These are phyloP conservation scores for Coleophoma cylindrospora DNA, from an alignment of 2,329 filamentous ascomycete species.

Conservation along the genomic window DNA sequence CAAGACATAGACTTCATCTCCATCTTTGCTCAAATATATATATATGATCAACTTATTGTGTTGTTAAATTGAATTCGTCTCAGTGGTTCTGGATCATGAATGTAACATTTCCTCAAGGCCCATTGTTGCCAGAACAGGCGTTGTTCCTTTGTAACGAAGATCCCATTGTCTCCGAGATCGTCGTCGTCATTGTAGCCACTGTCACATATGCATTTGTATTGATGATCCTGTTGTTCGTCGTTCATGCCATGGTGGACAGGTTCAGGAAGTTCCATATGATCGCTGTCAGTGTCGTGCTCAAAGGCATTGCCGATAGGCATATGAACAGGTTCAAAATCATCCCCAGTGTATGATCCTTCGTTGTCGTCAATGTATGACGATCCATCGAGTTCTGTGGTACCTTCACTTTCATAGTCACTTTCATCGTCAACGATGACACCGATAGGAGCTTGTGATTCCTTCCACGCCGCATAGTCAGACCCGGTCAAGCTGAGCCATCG, in stretches of 20 bases:
- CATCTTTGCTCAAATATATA: too few relatives aligned
- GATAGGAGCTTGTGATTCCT: constrained; percentile 44
- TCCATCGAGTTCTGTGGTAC: not conserved
- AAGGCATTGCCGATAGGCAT: not conserved
- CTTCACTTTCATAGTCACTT: constrained; percentile 20
- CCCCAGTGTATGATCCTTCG: too few relatives aligned
- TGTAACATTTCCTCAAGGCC: constrained; percentile 40
- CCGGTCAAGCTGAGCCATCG: constrained; percentile 59
- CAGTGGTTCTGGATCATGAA: constrained; percentile 8
- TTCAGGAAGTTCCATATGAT: too few relatives aligned
- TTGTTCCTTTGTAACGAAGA: constrained; percentile 38
- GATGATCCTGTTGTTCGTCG: not conserved
- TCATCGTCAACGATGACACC: constrained; percentile 35
- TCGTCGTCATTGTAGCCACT: constrained; percentile 25
- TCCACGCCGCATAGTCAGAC: constrained; percentile 53
- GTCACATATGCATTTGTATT: constrained; percentile 22
- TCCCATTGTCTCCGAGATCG: constrained; percentile 41
- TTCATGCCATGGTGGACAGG: too few relatives aligned
- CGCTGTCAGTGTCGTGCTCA: too few relatives aligned
- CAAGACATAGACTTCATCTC: too few relatives aligned
- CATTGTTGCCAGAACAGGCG: constrained; percentile 52
- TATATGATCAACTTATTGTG: too few relatives aligned
- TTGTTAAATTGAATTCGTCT: too few relatives aligned
- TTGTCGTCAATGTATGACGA: constrained; percentile 24
- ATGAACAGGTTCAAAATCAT: not conserved